A percentile compares a stretch with the other conserved stretches of the same genome.
Conservation (phyloP, 1,139 yeast genomes). For the Lodderomyces metapsilosis region DNA sequence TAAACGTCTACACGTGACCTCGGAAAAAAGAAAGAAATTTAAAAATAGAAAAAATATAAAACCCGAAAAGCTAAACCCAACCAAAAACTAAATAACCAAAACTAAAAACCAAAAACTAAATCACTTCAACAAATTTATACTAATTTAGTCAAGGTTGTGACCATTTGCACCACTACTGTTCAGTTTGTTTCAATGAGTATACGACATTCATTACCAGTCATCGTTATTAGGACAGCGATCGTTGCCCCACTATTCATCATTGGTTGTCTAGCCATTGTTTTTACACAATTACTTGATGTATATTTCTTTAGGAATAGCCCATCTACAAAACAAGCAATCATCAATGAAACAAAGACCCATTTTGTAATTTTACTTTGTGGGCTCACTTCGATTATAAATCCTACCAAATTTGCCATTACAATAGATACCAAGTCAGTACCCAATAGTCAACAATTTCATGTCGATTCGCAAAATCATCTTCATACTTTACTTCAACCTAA, state of each 20-base stretch:
- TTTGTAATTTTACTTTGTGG: conserved; percentile 50
- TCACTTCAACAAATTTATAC: too few species aligned
- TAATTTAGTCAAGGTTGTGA: too few species aligned
- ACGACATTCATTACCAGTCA: conserved; percentile 19
- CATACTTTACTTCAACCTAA: conserved; percentile 40
- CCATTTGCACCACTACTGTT: too few species aligned
- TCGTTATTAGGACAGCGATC: conserved; percentile 28
- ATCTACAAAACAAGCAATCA: conserved; percentile 30
- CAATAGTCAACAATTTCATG: conserved; percentile 18
- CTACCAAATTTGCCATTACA: conserved; percentile 41
- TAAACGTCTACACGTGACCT: too few species aligned
- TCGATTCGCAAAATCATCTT: conserved; percentile 25
- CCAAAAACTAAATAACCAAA: too few species aligned
- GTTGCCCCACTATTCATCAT: conserved; percentile 35
- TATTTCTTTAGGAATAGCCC: conserved; percentile 24
- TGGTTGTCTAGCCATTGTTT: conserved; percentile 45
- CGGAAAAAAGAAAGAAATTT: too few species aligned
- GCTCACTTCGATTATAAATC: conserved; percentile 41
- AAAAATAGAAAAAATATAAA: too few species aligned
- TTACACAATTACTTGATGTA: conserved; percentile 41
- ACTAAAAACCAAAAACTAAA: too few species aligned
- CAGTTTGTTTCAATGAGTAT: too few species aligned
- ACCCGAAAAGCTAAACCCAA: too few species aligned
- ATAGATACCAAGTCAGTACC: conserved; percentile 30
- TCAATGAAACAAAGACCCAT: conserved; percentile 49